phyloP scores from a whole-genome alignment of 768 basidiomycete species.

The Baorangia bicolor region DNA sequence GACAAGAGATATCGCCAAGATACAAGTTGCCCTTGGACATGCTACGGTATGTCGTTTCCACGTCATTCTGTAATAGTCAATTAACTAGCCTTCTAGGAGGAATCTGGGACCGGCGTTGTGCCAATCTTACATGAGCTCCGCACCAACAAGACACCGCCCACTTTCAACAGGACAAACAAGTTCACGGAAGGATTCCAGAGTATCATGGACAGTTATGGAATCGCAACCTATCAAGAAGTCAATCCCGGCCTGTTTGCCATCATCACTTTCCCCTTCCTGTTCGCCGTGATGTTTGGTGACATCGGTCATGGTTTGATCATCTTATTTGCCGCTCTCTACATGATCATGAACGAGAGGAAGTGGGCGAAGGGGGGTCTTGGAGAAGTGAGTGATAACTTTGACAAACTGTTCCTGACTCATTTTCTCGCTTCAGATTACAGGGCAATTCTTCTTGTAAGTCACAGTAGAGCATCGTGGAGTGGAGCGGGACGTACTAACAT shows the following conservation, averaged over 20 bases:
- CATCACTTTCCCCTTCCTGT: slow-evolving; percentile 95
- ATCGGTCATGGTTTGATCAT: slow-evolving; percentile 93
- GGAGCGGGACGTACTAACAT: slow-evolving; percentile 16
- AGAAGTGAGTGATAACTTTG: slow-evolving; percentile 50
- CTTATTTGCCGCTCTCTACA: slow-evolving; percentile 68
- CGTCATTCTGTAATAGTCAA: background rate
- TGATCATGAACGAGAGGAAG: slow-evolving; percentile 86
- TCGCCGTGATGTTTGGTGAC: slow-evolving; percentile 99
- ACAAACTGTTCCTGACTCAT: slow-evolving; percentile 7
- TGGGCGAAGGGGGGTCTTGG: slow-evolving; percentile 71
- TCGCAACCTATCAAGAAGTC: slow-evolving; percentile 92
- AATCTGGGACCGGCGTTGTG: slow-evolving; percentile 88
- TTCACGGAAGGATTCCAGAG: slow-evolving; percentile 97
- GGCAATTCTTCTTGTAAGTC: slow-evolving; percentile 90
- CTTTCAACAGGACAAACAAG: slow-evolving; percentile 91
- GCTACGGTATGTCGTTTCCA: slow-evolving; percentile 63
- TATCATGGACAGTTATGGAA: slow-evolving; percentile 97
- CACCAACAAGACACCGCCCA: slow-evolving; percentile 91
- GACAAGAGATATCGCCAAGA: slow-evolving; percentile 81
- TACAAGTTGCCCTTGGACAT: slow-evolving; percentile 84
- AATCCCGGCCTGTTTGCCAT: slow-evolving; percentile 94
- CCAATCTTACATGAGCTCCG: slow-evolving; percentile 89
- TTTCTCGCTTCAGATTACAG: slow-evolving; percentile 56
- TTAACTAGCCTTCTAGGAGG: slow-evolving; percentile 50
- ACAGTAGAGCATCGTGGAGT: background rate